Evolutionary conservation across 2,329 filamentous ascomycete species (phyloP), one percentile per base, ranked within the genome.

Genomic region (Phyllosticta capitalensis): DNA sequence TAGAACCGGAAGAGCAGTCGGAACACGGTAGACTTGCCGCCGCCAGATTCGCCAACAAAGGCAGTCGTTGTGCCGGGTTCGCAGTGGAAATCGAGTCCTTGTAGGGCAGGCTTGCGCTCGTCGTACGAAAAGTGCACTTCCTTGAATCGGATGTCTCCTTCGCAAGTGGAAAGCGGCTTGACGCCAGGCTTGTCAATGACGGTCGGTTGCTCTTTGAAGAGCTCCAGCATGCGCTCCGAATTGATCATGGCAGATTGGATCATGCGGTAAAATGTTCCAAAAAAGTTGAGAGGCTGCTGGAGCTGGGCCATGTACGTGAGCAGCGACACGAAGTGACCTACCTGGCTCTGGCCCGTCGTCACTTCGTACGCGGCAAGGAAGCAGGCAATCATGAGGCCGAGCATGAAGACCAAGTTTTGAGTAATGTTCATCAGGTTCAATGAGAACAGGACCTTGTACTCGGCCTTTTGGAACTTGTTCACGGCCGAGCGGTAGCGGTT

Each of bases 231-330:
- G 19, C 94, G 86, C 78, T 99, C 94, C 4, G 92, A 92, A 61
- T 95, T 96, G 69, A 99, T 97, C 87, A 99, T 89, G 57, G 92
- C 89, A 66, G 92, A 94, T 74, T 97, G 94, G 5, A 97, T 92
- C 63, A 91, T 94, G 55, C 92, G 84, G 73, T 97, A 99, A 72
- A 97, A 97, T 0, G 91, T 94, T 60, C 92, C 94, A 67, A 90
- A 89, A 71, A 88, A 89, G 64, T 85, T 85, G 57, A 90, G 78
- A 1, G 87, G 87, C 1, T 82, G 80, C 52, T 87, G 86, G 45
- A 90, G 77, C 67, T 90, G 87, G 19, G 81, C 81, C 86, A 89
- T 89, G 70, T 90, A 90, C 57, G 85, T 86, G 61, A 90, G 74
- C 17, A 90, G 76, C 72, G 85, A 83, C 59, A 88, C 83, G 65